Evolutionary conservation across 768 basidiomycete genomes (phyloP).

Genomic region (Dendrothele bispora): DNA sequence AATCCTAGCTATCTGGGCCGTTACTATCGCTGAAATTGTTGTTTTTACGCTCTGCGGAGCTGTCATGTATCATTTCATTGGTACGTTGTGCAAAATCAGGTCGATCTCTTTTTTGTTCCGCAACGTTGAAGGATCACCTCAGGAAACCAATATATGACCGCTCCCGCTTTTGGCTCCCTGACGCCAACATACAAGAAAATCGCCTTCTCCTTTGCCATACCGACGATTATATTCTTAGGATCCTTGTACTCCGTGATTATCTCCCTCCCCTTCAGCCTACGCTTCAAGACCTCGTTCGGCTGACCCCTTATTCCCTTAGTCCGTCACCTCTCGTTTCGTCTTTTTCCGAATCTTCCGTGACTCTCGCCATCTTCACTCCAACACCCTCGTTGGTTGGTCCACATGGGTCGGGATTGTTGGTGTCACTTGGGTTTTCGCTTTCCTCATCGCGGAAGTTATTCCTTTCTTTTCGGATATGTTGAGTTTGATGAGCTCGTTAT

Average conservation of each 20-base stretch:
- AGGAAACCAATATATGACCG: slow-evolving; percentile 44
- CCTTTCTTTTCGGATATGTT: slow-evolving; percentile 41
- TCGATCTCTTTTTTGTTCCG: background rate
- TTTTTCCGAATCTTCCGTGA: slow-evolving; percentile 44
- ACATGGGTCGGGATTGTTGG: slow-evolving; percentile 31
- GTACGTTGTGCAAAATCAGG: slow-evolving; percentile 8
- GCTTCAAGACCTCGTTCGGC: background rate
- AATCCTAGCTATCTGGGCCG: slow-evolving; percentile 37
- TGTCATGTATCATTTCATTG: slow-evolving; percentile 40
- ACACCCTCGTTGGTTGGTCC: slow-evolving; percentile 30
- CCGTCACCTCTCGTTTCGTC: slow-evolving; percentile 41
- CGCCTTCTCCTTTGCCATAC: slow-evolving; percentile 45
- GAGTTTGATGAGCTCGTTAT: slow-evolving; percentile 41
- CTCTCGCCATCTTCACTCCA: slow-evolving; percentile 36
- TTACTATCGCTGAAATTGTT: slow-evolving; percentile 42
- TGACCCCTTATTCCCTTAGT: slow-evolving; percentile 19
- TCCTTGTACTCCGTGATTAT: slow-evolving; percentile 39
- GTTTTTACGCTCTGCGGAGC: slow-evolving; percentile 44
- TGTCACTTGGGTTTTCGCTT: slow-evolving; percentile 31
- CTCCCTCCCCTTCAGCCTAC: background rate
- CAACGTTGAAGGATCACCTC: background rate
- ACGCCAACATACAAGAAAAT: slow-evolving; percentile 38
- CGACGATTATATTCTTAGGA: slow-evolving; percentile 45
- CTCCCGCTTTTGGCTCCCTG: slow-evolving; percentile 43
- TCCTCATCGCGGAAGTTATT: slow-evolving; percentile 33